Base-by-base conservation (phyloP, 1,139 yeast genomes). In the Saccharomycopsis hybrid region DNA sequence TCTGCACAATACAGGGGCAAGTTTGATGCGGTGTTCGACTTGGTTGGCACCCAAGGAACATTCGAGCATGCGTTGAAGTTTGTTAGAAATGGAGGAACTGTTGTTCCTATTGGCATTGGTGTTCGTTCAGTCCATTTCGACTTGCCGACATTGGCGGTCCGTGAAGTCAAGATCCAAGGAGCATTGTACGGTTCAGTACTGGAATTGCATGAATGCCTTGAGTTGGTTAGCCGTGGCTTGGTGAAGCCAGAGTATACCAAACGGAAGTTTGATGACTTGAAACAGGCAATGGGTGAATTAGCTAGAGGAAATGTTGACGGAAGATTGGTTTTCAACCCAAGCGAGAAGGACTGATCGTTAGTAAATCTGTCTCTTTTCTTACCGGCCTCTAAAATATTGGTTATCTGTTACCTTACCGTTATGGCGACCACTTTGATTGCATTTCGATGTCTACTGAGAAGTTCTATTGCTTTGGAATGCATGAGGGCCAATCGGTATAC, bases 181-280 rank as follows among this genome's bases (percentile, higher is more conserved):
- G 66, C 70, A 41, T 73, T 73, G 57, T 78, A 79, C 43, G 81
- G 81, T 25, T 67, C 69, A 13, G 68, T 75, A 3, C 55, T 59
- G 8, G 79, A 76, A 51, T 77, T 72, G 54, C 55, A 62, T 27
- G 77, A 74, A 54, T 67, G 72, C 50, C 66, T 76, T 66, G 60
- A 68, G 38, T 71, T 78, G 74, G 66, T 75, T 37, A 58, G 65
- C 2, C 55, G 60, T 50, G 79, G 79, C 3, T 63, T 59, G 46
- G 63, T 76, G 45, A 66, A 62, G 47, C 80, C 80, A 1, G 58
- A 66, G 18, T 65, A 69, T 28, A 61, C 62, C 9, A 56, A 61
- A 9, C 69, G 62, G n/a, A 61, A 64, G 13, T 66, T 76, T 57
- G 61, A 62, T 32, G 66, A 71, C 18, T 60, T 76, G 46, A 74